These are phyloP conservation scores for Termitomyces sp. DNA, from an alignment of 768 basidiomycete genomes.

Conservation along the genomic window DNA sequence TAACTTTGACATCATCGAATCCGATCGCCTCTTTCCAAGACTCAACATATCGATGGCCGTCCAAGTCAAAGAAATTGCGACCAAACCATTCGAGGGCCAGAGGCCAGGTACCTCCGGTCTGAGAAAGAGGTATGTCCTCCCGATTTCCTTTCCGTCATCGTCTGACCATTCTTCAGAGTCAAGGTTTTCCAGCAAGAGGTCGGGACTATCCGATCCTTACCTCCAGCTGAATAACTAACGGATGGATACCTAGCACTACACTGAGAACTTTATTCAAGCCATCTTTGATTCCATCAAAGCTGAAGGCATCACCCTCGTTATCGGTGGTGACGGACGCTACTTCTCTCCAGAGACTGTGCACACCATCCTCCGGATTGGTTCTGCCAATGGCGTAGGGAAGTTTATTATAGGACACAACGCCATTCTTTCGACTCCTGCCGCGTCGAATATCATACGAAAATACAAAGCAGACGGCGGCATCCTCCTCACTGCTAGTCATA, in stretches of 20 bases:
- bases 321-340: slow-evolving; percentile 97
- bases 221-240: slow-evolving; percentile 22
- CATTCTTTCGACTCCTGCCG: slow-evolving; percentile 96
- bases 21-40: neutral
- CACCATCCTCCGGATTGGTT: slow-evolving; percentile 88
- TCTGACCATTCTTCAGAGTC: slow-evolving; percentile 49
- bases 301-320: slow-evolving; percentile 78
- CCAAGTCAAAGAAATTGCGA: slow-evolving; percentile 60
- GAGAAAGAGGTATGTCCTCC: slow-evolving; percentile 70
- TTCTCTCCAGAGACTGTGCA: slow-evolving; percentile 84
- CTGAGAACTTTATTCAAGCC: slow-evolving; percentile 96
- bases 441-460: slow-evolving; percentile 91
- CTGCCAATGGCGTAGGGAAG: slow-evolving; percentile 88
- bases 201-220: slow-evolving; percentile 5
- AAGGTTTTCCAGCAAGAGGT: slow-evolving; percentile 98
- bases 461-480: slow-evolving; percentile 97
- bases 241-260: slow-evolving; percentile 72
- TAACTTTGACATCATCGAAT: slow-evolving; percentile 11
- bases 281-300: slow-evolving; percentile 88
- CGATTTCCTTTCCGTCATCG: slow-evolving; percentile 6
- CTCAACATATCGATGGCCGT: slow-evolving; percentile 31
- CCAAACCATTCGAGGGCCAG: slow-evolving; percentile 88
- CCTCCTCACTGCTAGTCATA: slow-evolving; percentile 94
- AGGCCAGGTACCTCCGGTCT: slow-evolving; percentile 98
- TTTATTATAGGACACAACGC: slow-evolving; percentile 89